phyloP scores from a whole-genome alignment of 2,329 filamentous ascomycete genomes.

The Clonostachys rhizophaga region DNA sequence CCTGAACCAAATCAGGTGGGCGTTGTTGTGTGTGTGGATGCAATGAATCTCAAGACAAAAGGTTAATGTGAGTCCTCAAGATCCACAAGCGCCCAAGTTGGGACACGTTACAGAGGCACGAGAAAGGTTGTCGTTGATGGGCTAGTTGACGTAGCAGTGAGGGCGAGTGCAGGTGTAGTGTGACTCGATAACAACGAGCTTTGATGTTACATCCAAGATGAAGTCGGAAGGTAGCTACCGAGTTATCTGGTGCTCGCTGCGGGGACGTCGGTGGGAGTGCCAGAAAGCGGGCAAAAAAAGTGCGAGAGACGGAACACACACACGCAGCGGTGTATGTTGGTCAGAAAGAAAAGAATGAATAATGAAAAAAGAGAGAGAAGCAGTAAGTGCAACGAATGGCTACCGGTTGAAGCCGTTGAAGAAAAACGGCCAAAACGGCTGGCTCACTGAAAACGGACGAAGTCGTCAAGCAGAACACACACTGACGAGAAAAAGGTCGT shows the following conservation, averaged over 20 bases:
- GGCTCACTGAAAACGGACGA: too few relatives aligned
- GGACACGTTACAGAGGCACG: slow-evolving; percentile 5
- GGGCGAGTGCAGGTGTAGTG: not conserved
- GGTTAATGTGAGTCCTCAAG: not conserved
- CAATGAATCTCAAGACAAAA: too few relatives aligned
- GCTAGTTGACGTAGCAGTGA: not conserved
- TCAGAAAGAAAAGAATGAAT: not conserved
- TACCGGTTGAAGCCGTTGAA: too few relatives aligned
- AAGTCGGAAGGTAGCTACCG: slow-evolving; percentile 10
- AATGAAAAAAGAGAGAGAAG: not conserved
- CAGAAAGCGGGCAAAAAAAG: too few relatives aligned
- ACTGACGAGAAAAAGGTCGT: too few relatives aligned
- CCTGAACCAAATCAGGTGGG: too few relatives aligned
- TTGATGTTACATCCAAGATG: slow-evolving; percentile 3
- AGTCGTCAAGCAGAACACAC: too few relatives aligned
- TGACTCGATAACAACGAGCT: not conserved
- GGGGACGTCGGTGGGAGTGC: too few relatives aligned
- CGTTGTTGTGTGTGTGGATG: too few relatives aligned
- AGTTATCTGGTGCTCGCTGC: not conserved
- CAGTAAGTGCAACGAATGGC: too few relatives aligned
- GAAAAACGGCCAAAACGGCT: too few relatives aligned
- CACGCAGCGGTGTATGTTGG: not conserved
- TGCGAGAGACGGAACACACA: too few relatives aligned
- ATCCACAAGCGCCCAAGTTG: not conserved
- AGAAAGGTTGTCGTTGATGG: not conserved